Evolutionary conservation across 179 eudicot species (phyloP), one percentile per base, ranked within the genome.

Genomic region (Corrigiola litoralis): DNA sequence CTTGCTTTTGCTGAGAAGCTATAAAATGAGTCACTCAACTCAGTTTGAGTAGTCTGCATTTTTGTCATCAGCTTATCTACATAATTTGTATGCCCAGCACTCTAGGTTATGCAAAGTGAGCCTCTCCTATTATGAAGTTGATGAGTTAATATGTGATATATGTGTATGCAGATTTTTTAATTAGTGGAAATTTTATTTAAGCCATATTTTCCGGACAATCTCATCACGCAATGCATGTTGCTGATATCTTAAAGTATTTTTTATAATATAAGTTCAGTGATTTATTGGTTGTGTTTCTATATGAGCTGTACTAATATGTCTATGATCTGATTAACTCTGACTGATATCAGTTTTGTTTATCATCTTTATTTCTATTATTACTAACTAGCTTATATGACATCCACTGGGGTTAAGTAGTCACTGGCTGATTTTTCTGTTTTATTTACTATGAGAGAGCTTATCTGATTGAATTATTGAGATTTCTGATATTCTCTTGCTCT

Each of bases 211-310:
- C 33, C 45, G 32, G 40, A 8, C 25, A 49, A 65, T 40, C 61
- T 4, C 10, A 49, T 18, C 47, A 48, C 28, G 49, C 41, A 28
- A 16, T 47, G 72, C 65, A 54, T 61, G 48, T 72, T 21, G 63
- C 54, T 31, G 5, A 14, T 38, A 12, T 31, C 42, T 8, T 20
- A 6, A 7, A 5, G 27, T 52, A n/a, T n/a, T 16, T 45, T 14
- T 12, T 3, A 7, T 38, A 47, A 9, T 0, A 32, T 37, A 21
- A 23, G 16, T 56, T 46, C 23, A 34, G 13, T 70, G 34, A 24
- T 63, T 29, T 65, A 49, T 48, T 67, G 34, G 52, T 28, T 34
- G 32, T 51, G 54, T 28, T 66, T 59, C n/a, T n/a, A 23, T 65
- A 61, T 41, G 52, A 59, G 45, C 13, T 36, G 61, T 44, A 32